Evolutionary conservation across 1,139 yeast species (phyloP).

Genomic region (Hyphopichia burtonii): DNA sequence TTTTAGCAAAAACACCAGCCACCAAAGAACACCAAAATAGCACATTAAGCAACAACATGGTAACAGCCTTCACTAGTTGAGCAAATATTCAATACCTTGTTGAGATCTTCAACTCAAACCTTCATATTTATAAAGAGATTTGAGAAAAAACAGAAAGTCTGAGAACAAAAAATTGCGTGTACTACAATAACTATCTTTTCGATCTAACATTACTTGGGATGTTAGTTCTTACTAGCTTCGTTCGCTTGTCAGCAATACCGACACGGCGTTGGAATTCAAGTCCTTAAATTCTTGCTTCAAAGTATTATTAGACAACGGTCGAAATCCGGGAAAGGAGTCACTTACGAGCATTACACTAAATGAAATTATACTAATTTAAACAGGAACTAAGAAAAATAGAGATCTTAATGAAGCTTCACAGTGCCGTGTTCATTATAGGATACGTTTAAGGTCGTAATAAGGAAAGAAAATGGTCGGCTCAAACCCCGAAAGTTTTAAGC

Average conservation of each 20-base stretch:
- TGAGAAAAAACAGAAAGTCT: background rate
- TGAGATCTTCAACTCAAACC: background rate
- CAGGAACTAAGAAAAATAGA: no score
- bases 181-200: background rate
- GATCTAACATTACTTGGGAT: background rate
- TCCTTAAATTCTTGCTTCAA: no score
- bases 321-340: no score
- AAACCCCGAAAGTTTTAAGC: conserved; percentile 33
- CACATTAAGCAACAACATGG: conserved; percentile 1
- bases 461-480: background rate
- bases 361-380: no score
- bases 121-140: background rate
- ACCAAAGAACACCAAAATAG: background rate
- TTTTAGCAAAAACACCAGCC: conserved; percentile 38
- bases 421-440: background rate
- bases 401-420: background rate
- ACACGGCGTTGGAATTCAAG: background rate
- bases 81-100: background rate
- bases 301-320: no score
- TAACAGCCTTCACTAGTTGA: background rate
- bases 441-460: no score
- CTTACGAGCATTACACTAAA: no score
- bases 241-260: background rate
- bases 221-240: background rate
- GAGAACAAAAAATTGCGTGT: background rate